These are phyloP conservation scores for Rubroboletus satanas DNA, from an alignment of 768 basidiomycete species.

Conservation along the genomic window DNA sequence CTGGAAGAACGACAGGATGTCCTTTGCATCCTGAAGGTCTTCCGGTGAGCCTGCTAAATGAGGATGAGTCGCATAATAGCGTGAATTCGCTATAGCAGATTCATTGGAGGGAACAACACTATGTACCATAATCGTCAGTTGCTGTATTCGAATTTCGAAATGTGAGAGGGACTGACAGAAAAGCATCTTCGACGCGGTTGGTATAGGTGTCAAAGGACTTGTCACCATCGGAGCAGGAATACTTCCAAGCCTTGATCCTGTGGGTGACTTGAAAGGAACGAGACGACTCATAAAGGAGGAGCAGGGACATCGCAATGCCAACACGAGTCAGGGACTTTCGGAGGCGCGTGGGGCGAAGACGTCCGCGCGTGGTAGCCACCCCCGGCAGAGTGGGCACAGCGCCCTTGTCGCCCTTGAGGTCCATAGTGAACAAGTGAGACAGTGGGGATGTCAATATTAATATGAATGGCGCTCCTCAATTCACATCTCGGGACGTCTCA, in stretches of 20 bases:
- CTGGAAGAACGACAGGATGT: constrained; percentile 66
- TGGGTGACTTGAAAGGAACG: not conserved
- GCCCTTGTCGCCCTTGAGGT: constrained; percentile 13
- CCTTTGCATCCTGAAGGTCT: constrained; percentile 61
- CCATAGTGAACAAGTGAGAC: constrained; percentile 11
- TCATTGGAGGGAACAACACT: constrained; percentile 55
- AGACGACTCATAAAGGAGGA: constrained; percentile 11
- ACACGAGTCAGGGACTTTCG: constrained; percentile 3
- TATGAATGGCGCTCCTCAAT: too few species aligned
- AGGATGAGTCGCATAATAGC: constrained; percentile 60
- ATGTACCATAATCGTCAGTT: not conserved
- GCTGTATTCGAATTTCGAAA: not conserved
- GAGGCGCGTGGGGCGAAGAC: not conserved
- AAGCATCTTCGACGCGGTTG: constrained; percentile 27
- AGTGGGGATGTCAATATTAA: too few species aligned
- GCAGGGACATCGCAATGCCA: constrained; percentile 2
- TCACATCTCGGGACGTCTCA: too few species aligned
- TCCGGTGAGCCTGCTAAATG: constrained; percentile 66
- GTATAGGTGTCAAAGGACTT: constrained; percentile 14
- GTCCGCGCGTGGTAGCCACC: not conserved
- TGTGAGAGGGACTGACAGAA: constrained; percentile 30
- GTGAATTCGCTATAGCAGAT: constrained; percentile 56
- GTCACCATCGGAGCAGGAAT: constrained; percentile 2
- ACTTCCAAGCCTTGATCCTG: constrained; percentile 6
- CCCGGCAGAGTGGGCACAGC: constrained; percentile 6